These are phyloP conservation scores for Apiotrichum laibachii DNA, from an alignment of 1,284 basidiomycete species.

Conservation along the genomic window DNA sequence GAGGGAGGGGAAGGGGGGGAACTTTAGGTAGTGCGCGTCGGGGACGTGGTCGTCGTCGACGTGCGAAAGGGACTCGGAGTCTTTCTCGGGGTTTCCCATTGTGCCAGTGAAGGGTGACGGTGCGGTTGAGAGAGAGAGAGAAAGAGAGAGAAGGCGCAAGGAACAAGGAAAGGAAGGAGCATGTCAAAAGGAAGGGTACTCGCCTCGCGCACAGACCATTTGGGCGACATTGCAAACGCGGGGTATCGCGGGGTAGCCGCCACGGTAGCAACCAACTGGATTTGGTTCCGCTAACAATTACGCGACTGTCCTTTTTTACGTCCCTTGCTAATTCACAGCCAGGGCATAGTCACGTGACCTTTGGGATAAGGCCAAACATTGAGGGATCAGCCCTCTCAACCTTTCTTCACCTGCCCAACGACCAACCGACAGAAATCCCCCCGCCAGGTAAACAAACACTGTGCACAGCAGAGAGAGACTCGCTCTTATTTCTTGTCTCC, in stretches of 20 bases:
- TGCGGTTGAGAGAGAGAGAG: not conserved
- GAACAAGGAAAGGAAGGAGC: not conserved
- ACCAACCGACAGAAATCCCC: too few species aligned
- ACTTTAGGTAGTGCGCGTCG: not conserved
- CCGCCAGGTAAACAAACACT: not conserved
- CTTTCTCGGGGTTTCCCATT: not conserved
- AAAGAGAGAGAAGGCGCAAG: not conserved
- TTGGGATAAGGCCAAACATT: too few species aligned
- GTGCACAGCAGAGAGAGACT: too few species aligned
- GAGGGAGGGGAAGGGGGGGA: not conserved
- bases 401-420: too few species aligned
- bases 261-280: too few species aligned
- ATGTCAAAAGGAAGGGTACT: not conserved
- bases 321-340: too few species aligned
- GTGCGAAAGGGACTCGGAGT: not conserved
- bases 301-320: too few species aligned
- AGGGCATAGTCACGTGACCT: too few species aligned
- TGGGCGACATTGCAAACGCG: not conserved
- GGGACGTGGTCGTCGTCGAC: not conserved
- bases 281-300: too few species aligned
- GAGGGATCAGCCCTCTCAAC: too few species aligned
- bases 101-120: not conserved
- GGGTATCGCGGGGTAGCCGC: too few species aligned
- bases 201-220: not conserved
- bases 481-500: too few species aligned